phyloP scores from a whole-genome alignment of 441 rosid species.

The Jatropha multifida region DNA sequence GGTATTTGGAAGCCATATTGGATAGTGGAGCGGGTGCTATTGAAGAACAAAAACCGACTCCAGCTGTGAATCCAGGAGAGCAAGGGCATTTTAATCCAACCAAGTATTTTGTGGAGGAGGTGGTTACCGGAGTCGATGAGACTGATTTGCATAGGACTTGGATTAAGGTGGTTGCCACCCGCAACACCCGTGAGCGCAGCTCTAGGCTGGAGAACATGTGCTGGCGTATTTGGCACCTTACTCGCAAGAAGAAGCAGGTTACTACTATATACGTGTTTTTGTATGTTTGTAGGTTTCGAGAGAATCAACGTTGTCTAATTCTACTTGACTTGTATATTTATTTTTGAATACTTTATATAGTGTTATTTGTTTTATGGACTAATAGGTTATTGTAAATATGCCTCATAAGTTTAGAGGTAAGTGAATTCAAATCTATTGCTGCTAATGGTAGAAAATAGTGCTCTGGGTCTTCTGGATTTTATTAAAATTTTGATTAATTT shows the following conservation, averaged over 20 bases:
- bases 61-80: conserved; percentile 41
- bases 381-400: not conserved
- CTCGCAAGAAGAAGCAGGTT: conserved; percentile 99
- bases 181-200: conserved; percentile 90
- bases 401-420: not conserved
- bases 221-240: conserved; percentile 99
- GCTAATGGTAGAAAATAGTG: not conserved
- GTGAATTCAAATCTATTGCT: not conserved
- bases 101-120: conserved; percentile 91
- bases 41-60: conserved; percentile 57
- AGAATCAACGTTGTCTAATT: not conserved
- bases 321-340: not conserved
- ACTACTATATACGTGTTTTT: not conserved
- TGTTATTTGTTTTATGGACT: not conserved
- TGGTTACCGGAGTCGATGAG: conserved; percentile 90
- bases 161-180: conserved; percentile 96
- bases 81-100: conserved; percentile 79
- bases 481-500: too few species aligned
- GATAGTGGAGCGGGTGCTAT: conserved; percentile 60
- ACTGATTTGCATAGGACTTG: conserved; percentile 88
- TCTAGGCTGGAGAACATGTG: conserved; percentile 98
- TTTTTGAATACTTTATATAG: not conserved
- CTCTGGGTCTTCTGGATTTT: not conserved
- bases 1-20: conserved; percentile 90
- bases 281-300: not conserved